Percentiles rank a stretch among this genome's conserved stretches.
These are phyloP conservation scores for Prunus dulcis DNA, from an alignment of 306 rosid species.

Conservation along the genomic window DNA sequence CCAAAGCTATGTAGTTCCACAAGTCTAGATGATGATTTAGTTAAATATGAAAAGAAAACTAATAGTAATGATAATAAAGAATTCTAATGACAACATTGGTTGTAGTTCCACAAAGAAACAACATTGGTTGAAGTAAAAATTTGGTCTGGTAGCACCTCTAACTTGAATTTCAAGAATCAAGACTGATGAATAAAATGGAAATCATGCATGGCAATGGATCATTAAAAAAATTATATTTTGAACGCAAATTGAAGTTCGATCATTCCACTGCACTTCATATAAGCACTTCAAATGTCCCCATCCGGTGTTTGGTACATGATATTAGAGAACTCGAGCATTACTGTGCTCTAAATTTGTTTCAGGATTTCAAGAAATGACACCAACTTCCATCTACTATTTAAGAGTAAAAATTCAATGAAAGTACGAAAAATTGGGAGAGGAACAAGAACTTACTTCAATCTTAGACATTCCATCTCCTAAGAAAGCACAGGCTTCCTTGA, in stretches of 20 bases:
- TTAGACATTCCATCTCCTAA: constrained; percentile 97
- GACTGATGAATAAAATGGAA: background rate
- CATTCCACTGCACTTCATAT: background rate
- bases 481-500: constrained; percentile 95
- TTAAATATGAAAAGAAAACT: background rate
- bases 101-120: background rate
- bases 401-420: background rate
- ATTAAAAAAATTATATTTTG: background rate
- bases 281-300: background rate
- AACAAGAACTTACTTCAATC: constrained; percentile 62
- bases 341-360: background rate
- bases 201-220: background rate
- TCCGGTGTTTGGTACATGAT: background rate
- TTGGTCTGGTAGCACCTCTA: background rate
- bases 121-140: background rate
- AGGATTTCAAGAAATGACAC: background rate
- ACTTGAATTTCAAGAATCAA: background rate
- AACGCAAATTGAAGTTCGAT: background rate
- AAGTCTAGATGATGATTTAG: background rate
- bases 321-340: background rate
- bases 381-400: background rate
- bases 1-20: background rate
- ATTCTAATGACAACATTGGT: too few relatives aligned
- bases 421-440: background rate
- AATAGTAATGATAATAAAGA: too few relatives aligned